Evolutionary conservation across 148 eudicot species (phyloP), one percentile per base, ranked within the genome.

Genomic region (Amaranthus palmeri): DNA sequence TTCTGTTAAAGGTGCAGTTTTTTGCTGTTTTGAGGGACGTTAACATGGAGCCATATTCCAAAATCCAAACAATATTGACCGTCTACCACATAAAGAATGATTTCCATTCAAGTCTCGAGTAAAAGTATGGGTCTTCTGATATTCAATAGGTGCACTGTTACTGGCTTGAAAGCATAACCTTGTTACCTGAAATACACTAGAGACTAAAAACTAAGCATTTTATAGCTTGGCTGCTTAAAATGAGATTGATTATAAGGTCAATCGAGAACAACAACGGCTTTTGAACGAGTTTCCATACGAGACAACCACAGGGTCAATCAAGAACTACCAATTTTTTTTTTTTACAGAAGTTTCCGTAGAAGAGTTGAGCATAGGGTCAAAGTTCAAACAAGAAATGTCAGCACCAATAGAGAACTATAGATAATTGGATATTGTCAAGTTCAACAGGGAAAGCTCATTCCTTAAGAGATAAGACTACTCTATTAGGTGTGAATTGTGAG

Each of bases 91-190:
- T 17, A 65, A 41, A 40, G 46, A 65, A 54, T 7, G 61, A 25
- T 52, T 17, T 62, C 53, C 66, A 13, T 50, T 47, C n/a, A 53
- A 25, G n/a, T 40, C 44, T 54, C 3, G 47, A 36, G 13, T 8
- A 44, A 76, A 44, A 76, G 54, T 72, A 58, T 12, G 11, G 4
- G 10, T 71, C 56, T 3, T 67, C 40, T 42, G 71, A 15, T 44
- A 18, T 64, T 15, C 59, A 7, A 48, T 49, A 48, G 49, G 54
- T 61, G 12, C 36, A 12, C 59, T 61, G n/a, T 15, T n/a, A 49
- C 42, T 65, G 14, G 49, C 49, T 69, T 49, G 43, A 70, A 53
- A 61, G 43, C 52, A 68, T 43, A 25, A 50, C 44, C 64, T 1
- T 71, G 66, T 13, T 8, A 41, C 66, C 72, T 60, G 61, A 44